phyloP scores from a whole-genome alignment of 805 yeast genomes.

The Limtongia smithiae region DNA sequence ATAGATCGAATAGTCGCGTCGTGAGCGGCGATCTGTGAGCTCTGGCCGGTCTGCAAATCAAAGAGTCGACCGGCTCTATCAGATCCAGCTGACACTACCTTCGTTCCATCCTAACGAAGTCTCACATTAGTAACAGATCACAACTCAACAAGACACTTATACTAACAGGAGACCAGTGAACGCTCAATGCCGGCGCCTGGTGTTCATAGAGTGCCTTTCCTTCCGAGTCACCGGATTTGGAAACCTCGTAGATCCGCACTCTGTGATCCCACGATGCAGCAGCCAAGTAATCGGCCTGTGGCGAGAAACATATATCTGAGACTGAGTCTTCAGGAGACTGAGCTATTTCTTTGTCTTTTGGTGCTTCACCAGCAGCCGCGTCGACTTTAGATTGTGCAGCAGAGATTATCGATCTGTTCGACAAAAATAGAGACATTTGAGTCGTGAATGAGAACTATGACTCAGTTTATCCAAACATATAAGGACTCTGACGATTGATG shows the following conservation, averaged over 20 bases:
- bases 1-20: slow-evolving; percentile 74
- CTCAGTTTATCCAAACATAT: too few species aligned
- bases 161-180: slow-evolving; percentile 60
- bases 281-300: slow-evolving; percentile 75
- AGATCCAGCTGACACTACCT: slow-evolving; percentile 83
- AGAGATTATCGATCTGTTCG: too few species aligned
- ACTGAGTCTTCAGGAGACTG: slow-evolving; percentile 87
- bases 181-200: slow-evolving; percentile 77
- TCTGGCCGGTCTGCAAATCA: slow-evolving; percentile 78
- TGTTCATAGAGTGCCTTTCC: slow-evolving; percentile 90
- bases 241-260: slow-evolving; percentile 86
- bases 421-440: too few species aligned
- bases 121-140: not conserved
- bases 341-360: slow-evolving; percentile 54
- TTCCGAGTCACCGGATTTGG: slow-evolving; percentile 69
- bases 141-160: not conserved
- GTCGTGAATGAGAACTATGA: too few species aligned
- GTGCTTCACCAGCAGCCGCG: slow-evolving; percentile 48
- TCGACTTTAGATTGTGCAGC: too few species aligned
- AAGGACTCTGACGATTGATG: too few species aligned
- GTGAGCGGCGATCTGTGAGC: slow-evolving; percentile 81
- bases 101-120: slow-evolving; percentile 62
- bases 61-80: slow-evolving; percentile 83
- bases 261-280: slow-evolving; percentile 94
- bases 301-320: slow-evolving; percentile 78